Evolutionary conservation across 1,284 basidiomycete genomes (phyloP).

Genomic region (Bjerkandera adusta): DNA sequence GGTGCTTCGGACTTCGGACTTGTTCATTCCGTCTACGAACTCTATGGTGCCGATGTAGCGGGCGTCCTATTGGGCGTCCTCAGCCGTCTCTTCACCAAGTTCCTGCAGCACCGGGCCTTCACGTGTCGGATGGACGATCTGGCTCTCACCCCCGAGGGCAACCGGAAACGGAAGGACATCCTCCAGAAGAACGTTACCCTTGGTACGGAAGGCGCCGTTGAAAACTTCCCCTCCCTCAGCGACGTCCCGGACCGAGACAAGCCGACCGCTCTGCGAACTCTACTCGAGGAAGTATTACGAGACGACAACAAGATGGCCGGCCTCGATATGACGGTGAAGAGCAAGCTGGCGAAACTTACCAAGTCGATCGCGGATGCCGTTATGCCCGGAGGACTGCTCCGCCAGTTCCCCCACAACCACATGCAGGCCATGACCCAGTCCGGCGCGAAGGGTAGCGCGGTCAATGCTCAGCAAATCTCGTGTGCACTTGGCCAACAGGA

Average conservation of each 20-base stretch:
- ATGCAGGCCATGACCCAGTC: conserved; percentile 99
- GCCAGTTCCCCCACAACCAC: conserved; percentile 97
- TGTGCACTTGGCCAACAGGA: conserved; percentile 97
- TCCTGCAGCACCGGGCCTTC: conserved; percentile 95
- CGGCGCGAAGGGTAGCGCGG: conserved; percentile 96
- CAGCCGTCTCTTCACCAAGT: conserved; percentile 95
- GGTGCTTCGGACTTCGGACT: conserved; percentile 96
- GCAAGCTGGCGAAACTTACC: conserved; percentile 80
- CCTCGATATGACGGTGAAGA: conserved; percentile 90
- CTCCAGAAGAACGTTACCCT: conserved; percentile 69
- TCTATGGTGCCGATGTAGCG: conserved; percentile 92
- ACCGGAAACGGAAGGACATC: conserved; percentile 69
- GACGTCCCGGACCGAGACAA: conserved; percentile 49
- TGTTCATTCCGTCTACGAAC: conserved; percentile 97
- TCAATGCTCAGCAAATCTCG: conserved; percentile 98
- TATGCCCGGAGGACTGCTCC: conserved; percentile 86
- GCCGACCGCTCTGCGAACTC: conserved; percentile 46
- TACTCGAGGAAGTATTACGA: conserved; percentile 94
- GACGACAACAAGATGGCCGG: conserved; percentile 98
- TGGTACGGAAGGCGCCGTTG: conserved; percentile 87
- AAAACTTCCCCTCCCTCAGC: conserved; percentile 79
- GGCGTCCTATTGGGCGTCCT: conserved; percentile 93
- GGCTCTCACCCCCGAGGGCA: conserved; percentile 82
- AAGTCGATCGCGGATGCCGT: conserved; percentile 89
- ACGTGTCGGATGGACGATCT: conserved; percentile 99